Evolutionary conservation across 331 rosid species (phyloP), one percentile per base, ranked within the genome.

Genomic region (Pyracantha coccinea): DNA sequence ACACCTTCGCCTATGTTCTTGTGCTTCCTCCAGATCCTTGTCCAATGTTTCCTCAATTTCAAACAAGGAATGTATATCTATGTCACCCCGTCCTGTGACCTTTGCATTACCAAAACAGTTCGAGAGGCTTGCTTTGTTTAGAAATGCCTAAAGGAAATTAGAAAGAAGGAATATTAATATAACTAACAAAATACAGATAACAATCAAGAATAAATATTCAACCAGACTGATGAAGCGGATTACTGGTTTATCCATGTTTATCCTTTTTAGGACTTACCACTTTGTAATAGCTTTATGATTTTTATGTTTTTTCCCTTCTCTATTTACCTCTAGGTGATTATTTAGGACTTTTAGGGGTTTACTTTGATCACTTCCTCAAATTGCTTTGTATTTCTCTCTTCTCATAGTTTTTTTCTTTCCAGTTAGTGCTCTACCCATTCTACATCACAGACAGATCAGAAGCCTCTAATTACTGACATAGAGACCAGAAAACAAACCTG

Each of bases 11-110:
- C 96, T 84, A 76, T 71, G 86, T 72, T 86, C 95, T 85, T 90
- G 99, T 67, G 96, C 99, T 79, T 94, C 91, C 88, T 92, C 96
- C 79, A 94, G 92, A 75, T 87, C 96, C 88, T 85, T 94, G 83
- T 92, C 99, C 44, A 94, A 74, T 41, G 87, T 85, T 71, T 90
- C 97, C 83, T 94, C 97, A 88, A 87, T 83, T 80, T 82, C 87
- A 78, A 81, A 76, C 75, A 82, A 77, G 9, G 96, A 87, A 77
- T 85, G 88, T 31, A 89, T 76, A 78, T 86, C 89, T 24, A 57
- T 57, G 68, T 28, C 76, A 76, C 77, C 80, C 68, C 53, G 53
- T 69, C 76, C 87, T 0, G 85, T 75, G 71, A 78, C 78, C 82
- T 84, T 86, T 74, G 81, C 72, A 81, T 80, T 89, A 67, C 82